Base-by-base conservation (phyloP, 768 basidiomycete species). In the Tulasnella sp. region DNA sequence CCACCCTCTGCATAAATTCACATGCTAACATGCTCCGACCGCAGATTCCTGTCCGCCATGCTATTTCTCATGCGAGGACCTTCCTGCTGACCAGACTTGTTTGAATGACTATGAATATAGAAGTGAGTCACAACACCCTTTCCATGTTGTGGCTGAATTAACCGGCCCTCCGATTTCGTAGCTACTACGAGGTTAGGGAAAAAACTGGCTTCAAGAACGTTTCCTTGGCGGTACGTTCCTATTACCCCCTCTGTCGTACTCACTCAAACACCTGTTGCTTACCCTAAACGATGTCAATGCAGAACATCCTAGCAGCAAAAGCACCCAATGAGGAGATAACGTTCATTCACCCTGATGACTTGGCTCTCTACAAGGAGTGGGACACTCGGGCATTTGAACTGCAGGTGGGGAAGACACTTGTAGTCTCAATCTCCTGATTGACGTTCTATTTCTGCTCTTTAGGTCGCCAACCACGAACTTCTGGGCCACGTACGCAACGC, bases 231-330 rank as follows among this genome's bases (percentile, higher is more conserved):
- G 85, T 85, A 69, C 62, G 83, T 69, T 19, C 38, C 27, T 59
- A 29, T 34, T 34, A 21, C 24, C n/a, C 19, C 17, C 17, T 11
- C 29, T 8, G 19, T 1, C 38, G 41, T 9, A 21, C 29, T 24
- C 11, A 12, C 15, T n/a, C n/a, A n/a, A n/a, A n/a, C n/a, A n/a
- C n/a, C n/a, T n/a, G n/a, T n/a, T n/a, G n/a, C 34, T 38, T 38
- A 15, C 34, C 7, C 5, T 38, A 5, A 48, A 30, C 30, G 30
- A 19, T 11, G 3, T 24, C 21, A 22, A 27, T 17, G 7, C 64
- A 87, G 80, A 92, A 92, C 70, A 82, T 92, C 53, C 79, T 92
- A 34, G 80, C 87, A 10, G 90, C 90, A n/a, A 91, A 91, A 70
- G 83, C 85, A 15, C 87, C 87, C 0, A 82, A 86, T 87, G 84